Evolutionary conservation across 805 yeast genomes (phyloP), one percentile per base, ranked within the genome.

Genomic region (Yarrowia sp.): DNA sequence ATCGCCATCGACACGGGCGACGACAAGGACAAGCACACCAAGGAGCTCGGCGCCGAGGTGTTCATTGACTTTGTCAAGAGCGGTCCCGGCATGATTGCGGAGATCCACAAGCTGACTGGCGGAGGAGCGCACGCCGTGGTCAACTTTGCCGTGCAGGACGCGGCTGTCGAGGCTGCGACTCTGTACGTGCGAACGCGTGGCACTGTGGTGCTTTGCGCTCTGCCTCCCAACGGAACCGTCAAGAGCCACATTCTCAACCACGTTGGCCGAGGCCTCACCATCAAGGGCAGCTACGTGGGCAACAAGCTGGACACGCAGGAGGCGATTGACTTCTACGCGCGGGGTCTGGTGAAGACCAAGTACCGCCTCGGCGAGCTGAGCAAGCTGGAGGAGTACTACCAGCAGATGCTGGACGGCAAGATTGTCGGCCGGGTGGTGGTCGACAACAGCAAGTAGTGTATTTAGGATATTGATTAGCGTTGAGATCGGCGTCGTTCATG

Each of bases 351-450:
- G 72, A 79, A 81, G 74, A 82, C 89, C 66, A 88, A 89, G 68
- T 84, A 87, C 78, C 82, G 83, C 78, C 72, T 90, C 73, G 91
- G 85, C 55, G 90, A 91, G 63, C 80, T 89, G 70, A 83, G 90
- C 63, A 84, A 84, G 70, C 79, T 88, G 69, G 84, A 88, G 67
- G 75, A 74, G 63, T 86, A 90, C 66, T 90, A 82, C 79, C 80
- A 84, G 67, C 80, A 84, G 74, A 90, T 90, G 96, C 86, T 81
- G 75, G 80, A 84, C 76, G 96, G 94, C 70, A 83, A 87, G 79
- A 86, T 90, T 71, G 82, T 86, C 69, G 97, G 97, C 70, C 84
- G 97, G 77, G 85, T 86, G 73, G 97, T 90, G 63, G 86, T 90
- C 67, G 97, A 90, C 78, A 85, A 88, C 53, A 72, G 80, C 64